A percentile compares a stretch with the other conserved stretches of the same genome.
phyloP scores from a whole-genome alignment of 73 alveolate genomes.

The Paramecium sexaurelia region DNA sequence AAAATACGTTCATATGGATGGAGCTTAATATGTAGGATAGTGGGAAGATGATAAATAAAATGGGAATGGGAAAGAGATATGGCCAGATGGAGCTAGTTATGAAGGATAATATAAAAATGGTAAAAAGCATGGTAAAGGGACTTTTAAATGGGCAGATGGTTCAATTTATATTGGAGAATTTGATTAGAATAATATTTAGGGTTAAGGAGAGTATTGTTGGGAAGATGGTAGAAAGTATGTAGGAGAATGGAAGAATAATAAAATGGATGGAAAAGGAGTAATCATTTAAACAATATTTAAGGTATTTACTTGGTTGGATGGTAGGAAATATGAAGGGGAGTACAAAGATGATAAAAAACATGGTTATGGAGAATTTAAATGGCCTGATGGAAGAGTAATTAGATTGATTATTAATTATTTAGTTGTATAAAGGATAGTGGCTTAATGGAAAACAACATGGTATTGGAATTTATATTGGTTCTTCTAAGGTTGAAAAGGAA shows the following conservation, averaged over 20 bases:
- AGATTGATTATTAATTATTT: background rate
- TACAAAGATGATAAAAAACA: constrained; percentile 78
- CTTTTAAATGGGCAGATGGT: constrained; percentile 78
- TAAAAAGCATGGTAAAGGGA: constrained; percentile 77
- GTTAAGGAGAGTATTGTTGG: constrained; percentile 81
- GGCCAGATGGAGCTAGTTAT: constrained; percentile 82
- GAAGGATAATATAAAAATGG: constrained; percentile 74
- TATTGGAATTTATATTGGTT: constrained; percentile 52
- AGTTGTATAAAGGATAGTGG: constrained; percentile 69
- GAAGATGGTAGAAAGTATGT: constrained; percentile 80
- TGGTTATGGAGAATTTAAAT: constrained; percentile 82
- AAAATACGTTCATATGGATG: constrained; percentile 77
- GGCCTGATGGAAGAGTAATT: constrained; percentile 84
- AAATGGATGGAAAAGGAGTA: constrained; percentile 84
- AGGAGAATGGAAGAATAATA: constrained; percentile 80
- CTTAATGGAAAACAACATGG: constrained; percentile 68
- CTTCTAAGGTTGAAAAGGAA: constrained; percentile 58
- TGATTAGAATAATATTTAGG: constrained; percentile 77
- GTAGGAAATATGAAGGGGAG: constrained; percentile 79
- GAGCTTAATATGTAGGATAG: constrained; percentile 79
- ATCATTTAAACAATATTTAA: background rate
- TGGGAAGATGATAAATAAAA: constrained; percentile 77
- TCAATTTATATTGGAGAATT: constrained; percentile 76
- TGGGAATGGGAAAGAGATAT: constrained; percentile 79
- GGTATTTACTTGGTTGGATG: constrained; percentile 77